Conservation (phyloP, 371 early-diverging fungal genomes). For the Chytridium lagenaria region DNA sequence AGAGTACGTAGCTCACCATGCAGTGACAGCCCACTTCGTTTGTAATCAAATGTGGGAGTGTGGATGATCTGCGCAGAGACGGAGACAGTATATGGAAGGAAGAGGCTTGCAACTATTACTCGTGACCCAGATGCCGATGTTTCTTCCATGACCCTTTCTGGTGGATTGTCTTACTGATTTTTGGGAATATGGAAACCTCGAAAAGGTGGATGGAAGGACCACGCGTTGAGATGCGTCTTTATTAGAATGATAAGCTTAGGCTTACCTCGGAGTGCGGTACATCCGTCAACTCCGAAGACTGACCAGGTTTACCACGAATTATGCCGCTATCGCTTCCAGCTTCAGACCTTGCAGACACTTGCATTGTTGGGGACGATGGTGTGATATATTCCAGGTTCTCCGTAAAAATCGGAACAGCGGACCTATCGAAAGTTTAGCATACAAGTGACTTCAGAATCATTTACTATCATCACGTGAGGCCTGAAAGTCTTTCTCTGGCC, state of each 20-base stretch:
- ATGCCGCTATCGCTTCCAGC: neutral
- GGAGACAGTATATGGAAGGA: slow-evolving; percentile 70
- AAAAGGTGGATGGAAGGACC: neutral
- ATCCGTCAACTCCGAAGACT: slow-evolving; percentile 4
- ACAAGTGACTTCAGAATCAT: too few species aligned
- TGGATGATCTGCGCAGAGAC: slow-evolving; percentile 13
- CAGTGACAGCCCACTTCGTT: neutral
- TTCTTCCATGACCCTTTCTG: neutral
- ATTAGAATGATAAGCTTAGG: too few species aligned
- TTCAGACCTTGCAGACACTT: neutral
- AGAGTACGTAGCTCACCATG: slow-evolving; percentile 21
- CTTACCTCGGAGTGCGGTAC: neutral
- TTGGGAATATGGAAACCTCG: too few species aligned
- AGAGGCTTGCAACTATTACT: slow-evolving; percentile 71
- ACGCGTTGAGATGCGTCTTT: neutral
- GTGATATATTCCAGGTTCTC: neutral
- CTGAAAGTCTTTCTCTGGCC: neutral
- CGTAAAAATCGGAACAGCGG: neutral
- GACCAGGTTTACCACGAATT: neutral
- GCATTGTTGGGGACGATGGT: too few species aligned
- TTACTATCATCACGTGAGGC: neutral
- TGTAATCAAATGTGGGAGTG: slow-evolving; percentile 1
- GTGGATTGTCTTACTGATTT: too few species aligned
- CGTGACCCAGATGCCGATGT: slow-evolving; percentile 34
- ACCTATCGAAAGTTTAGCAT: neutral